These are phyloP conservation scores for Diplodia sapinea DNA, from an alignment of 2,329 filamentous ascomycete genomes.

Conservation along the genomic window DNA sequence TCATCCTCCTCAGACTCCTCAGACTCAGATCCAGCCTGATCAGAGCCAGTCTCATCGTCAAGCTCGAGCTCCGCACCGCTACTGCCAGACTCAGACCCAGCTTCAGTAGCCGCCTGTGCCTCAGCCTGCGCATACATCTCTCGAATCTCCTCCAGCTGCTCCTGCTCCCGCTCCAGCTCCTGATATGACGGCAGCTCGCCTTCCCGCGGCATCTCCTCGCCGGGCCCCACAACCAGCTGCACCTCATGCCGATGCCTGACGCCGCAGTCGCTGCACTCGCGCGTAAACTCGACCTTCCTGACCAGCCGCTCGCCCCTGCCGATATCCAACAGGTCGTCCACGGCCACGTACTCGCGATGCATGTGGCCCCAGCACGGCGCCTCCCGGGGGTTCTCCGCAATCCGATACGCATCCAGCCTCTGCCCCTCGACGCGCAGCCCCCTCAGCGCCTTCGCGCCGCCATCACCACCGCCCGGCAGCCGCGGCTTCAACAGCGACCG, in stretches of 20 bases:
- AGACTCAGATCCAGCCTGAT: not conserved
- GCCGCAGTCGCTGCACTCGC: not conserved
- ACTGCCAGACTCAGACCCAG: not conserved
- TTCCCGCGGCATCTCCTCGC: not conserved
- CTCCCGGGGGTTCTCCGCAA: not conserved
- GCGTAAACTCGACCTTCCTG: not conserved
- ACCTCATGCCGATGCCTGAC: conserved; percentile 1
- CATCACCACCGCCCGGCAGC: not conserved
- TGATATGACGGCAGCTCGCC: not conserved
- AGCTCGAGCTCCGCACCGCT: not conserved
- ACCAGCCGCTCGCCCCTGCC: not conserved
- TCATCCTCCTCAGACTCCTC: not conserved
- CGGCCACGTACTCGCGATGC: conserved; percentile 3
- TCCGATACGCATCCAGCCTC: not conserved
- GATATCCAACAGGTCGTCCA: not conserved
- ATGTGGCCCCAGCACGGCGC: not conserved
- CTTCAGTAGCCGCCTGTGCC: not conserved
- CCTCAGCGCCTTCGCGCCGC: too few species aligned
- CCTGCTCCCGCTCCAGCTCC: not conserved
- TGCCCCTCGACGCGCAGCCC: not conserved
- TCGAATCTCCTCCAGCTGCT: not conserved
- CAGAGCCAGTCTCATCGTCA: too few species aligned
- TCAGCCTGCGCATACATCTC: not conserved
- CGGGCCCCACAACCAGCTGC: not conserved
- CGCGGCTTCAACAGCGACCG: not conserved